Percentiles rank a stretch among this genome's conserved stretches.
These are phyloP conservation scores for Trichoderma sp. DNA, from an alignment of 2,329 filamentous ascomycete species.

Conservation along the genomic window DNA sequence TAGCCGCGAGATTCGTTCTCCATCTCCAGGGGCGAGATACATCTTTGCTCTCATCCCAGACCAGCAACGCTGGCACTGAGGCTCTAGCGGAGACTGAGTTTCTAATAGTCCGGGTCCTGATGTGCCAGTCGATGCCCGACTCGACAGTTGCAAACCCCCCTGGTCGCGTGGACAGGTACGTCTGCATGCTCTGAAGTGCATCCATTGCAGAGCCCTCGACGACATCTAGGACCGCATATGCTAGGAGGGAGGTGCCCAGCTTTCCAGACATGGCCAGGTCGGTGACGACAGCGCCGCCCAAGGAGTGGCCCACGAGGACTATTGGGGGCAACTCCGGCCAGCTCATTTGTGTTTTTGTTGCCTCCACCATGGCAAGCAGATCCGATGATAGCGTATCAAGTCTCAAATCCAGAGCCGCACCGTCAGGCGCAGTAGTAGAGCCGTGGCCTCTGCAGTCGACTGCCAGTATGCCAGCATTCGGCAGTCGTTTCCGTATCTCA, in stretches of 20 bases:
- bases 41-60: constrained; percentile 42
- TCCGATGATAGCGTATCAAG: constrained; percentile 73
- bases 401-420: constrained; percentile 59
- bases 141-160: constrained; percentile 72
- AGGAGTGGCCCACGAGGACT: constrained; percentile 84
- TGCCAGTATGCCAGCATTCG: constrained; percentile 78
- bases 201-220: constrained; percentile 96
- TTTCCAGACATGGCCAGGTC: constrained; percentile 69
- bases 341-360: constrained; percentile 64
- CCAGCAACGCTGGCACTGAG: constrained; percentile 79
- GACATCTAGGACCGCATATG: constrained; percentile 88
- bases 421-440: constrained; percentile 54
- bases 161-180: constrained; percentile 81
- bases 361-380: constrained; percentile 64
- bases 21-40: constrained; percentile 65
- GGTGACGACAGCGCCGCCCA: constrained; percentile 88
- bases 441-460: constrained; percentile 88
- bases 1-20: constrained; percentile 79
- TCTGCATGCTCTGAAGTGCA: constrained; percentile 89
- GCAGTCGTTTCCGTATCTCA: constrained; percentile 74
- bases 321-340: constrained; percentile 74
- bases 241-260: constrained; percentile 68
- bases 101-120: constrained; percentile 81
- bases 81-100: constrained; percentile 80
- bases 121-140: constrained; percentile 90